A percentile compares a stretch with the other conserved stretches of the same genome.
Evolutionary conservation across 176 grass and related monocot genomes (phyloP).

Genomic region (Oryza coarctata): DNA sequence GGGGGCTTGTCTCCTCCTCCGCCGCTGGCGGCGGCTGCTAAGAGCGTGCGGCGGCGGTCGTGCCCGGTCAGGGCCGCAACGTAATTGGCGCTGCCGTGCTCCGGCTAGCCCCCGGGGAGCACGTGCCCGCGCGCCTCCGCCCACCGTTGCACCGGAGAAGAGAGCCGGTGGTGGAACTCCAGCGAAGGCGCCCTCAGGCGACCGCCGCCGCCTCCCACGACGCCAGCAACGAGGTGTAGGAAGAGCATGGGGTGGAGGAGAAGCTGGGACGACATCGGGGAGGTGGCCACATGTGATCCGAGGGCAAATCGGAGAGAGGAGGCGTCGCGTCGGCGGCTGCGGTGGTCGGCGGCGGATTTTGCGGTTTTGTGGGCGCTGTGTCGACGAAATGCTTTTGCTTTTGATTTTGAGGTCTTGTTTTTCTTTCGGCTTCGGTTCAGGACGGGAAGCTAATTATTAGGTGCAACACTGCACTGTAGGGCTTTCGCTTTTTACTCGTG

Average conservation of each 20-base stretch:
- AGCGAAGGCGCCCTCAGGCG: constrained; percentile 26
- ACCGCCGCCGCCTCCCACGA: not conserved
- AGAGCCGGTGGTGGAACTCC: constrained; percentile 71
- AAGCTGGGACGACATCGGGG: constrained; percentile 15
- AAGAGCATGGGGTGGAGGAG: constrained; percentile 14
- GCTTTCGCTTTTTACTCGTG: constrained; percentile 15
- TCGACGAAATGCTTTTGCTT: constrained; percentile 1
- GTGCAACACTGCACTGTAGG: not conserved
- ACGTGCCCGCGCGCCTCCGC: constrained; percentile 28
- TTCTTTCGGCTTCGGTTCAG: not conserved
- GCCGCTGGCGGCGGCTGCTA: not conserved
- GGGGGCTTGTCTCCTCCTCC: not conserved
- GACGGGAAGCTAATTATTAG: constrained; percentile 4
- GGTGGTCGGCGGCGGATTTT: not conserved
- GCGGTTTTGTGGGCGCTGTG: not conserved
- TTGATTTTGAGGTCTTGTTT: not conserved
- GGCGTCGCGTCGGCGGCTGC: not conserved
- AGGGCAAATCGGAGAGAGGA: not conserved
- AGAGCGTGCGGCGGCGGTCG: constrained; percentile 48
- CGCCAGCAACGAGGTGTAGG: constrained; percentile 1
- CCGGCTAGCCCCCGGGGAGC: constrained; percentile 45
- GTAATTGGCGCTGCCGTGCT: constrained; percentile 40
- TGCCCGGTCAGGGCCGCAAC: constrained; percentile 56
- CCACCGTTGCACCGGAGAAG: constrained; percentile 50
- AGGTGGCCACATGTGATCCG: constrained; percentile 20